A percentile compares a stretch with the other conserved stretches of the same genome.
These are phyloP conservation scores for Penicillium sp. DNA, from an alignment of 2,329 filamentous ascomycete species.

Conservation along the genomic window DNA sequence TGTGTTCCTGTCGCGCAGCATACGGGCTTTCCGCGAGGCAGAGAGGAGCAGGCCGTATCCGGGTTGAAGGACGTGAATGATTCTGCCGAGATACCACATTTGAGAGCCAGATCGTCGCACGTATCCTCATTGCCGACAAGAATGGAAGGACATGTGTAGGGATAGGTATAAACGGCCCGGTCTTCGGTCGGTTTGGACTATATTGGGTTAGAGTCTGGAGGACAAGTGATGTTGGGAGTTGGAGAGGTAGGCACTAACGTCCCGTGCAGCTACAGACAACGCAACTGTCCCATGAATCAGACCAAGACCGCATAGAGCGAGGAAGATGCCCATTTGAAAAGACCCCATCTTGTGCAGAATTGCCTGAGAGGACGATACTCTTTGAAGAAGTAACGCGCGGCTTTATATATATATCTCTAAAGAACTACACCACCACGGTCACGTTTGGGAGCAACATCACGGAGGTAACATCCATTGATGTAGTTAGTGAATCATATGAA, in stretches of 20 bases:
- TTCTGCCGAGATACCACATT: background rate
- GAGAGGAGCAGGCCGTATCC: background rate
- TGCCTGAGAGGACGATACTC: background rate
- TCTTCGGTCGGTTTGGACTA: background rate
- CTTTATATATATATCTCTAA: background rate
- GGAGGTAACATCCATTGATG: slow-evolving; percentile 2
- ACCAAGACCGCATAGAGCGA: background rate
- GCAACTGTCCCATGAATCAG: background rate
- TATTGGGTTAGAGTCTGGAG: background rate
- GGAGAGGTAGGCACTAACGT: background rate
- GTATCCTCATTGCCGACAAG: background rate
- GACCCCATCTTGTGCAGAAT: background rate
- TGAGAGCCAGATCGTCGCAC: background rate
- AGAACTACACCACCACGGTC: background rate
- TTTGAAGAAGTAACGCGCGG: background rate
- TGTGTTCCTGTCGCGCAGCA: background rate
- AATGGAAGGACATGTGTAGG: background rate
- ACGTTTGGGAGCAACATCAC: background rate
- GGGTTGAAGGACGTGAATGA: background rate
- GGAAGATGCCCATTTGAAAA: background rate
- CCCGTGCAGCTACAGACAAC: background rate
- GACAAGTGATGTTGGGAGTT: background rate
- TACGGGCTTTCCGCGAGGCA: background rate
- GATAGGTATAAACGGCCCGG: background rate
- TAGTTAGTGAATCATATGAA: slow-evolving; percentile 1